Base-by-base conservation (phyloP, 2,329 filamentous ascomycete species). In the Aureobasidium namibiae region DNA sequence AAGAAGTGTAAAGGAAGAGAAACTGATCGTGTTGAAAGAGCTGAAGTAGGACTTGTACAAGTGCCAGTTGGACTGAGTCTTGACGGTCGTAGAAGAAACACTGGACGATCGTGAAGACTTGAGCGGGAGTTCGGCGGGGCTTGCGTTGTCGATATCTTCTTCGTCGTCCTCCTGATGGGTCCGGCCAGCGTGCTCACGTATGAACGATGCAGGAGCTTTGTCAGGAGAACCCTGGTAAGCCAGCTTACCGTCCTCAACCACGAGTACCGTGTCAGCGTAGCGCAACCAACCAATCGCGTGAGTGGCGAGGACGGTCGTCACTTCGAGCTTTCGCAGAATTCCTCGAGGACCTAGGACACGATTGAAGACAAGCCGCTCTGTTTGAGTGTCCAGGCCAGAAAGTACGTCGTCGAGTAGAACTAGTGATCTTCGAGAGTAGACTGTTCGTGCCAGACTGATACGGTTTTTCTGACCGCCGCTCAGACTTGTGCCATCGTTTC, bases 381-480 rank as follows among this genome's bases (percentile, higher is more conserved):
- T 82, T 4, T 72, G 67, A 1, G 70, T 86, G 70, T 95, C 90
- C 9, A 94, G 83, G 10, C 89, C 85, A 56, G 76, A 67, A 70
- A 95, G 92, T 41, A 92, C 89, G 67, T 95, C 90, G 69, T 95
- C 90, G 66, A 94, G 78, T 18, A 94, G 76, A 5, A 95, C 75
- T 62, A 91, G 85, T 0, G 87, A 85, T 1, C 88, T 88, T 14
- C 89, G 80, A 1, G 88, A 92, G 70, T 94, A 94, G 18, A 94
- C 77, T 0, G 89, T 89, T 48, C 90, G 79, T 1, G 89, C 90
- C 65, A 95, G 84, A 0, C 88, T 89, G 33, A 94, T 81, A 56
- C 90, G 82, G 87, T 89, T 92, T 67, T 89, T 85, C 71, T 95
- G 90, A 0, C 90, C 90, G 63, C 90, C 90, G 62, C 86, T 90